Percentiles rank a stretch among this genome's conserved stretches.
Evolutionary conservation across 2,329 filamentous ascomycete species (phyloP).

Genomic region (Apiospora aurea): DNA sequence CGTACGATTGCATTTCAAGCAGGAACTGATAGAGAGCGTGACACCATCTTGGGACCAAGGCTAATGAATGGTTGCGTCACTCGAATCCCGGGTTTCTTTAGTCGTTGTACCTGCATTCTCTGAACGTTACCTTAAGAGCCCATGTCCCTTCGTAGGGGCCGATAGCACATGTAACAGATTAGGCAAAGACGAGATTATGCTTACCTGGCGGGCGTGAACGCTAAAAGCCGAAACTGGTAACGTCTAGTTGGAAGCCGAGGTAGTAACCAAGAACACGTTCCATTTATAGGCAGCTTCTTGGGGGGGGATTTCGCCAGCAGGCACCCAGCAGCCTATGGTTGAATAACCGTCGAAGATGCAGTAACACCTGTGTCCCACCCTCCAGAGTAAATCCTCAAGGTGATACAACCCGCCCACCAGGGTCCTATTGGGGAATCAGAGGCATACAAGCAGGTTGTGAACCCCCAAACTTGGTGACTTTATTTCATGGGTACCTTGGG

Average conservation of each 20-base stretch:
- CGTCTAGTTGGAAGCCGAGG: not conserved
- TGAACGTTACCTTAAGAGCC: not conserved
- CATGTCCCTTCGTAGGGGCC: not conserved
- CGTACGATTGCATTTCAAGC: not conserved
- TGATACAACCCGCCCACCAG: not conserved
- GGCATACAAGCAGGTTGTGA: not conserved
- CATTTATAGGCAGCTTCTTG: not conserved
- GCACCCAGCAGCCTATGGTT: not conserved
- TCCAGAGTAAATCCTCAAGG: not conserved
- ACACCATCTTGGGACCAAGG: not conserved
- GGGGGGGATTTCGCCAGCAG: not conserved
- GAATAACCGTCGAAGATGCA: not conserved
- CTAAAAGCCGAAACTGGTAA: not conserved
- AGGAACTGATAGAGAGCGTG: not conserved
- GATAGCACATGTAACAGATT: not conserved
- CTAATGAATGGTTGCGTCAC: not conserved
- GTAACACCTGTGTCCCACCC: not conserved
- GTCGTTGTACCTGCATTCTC: not conserved
- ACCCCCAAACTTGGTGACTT: not conserved
- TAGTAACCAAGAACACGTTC: not conserved
- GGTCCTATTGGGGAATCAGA: not conserved
- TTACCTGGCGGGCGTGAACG: not conserved
- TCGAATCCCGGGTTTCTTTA: not conserved
- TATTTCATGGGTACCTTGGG: not conserved
- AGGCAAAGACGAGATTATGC: not conserved